Percentiles rank a stretch among this genome's conserved stretches.
These are phyloP conservation scores for Coemansia umbellata DNA, from an alignment of 192 early-diverging fungal species.

Conservation along the genomic window DNA sequence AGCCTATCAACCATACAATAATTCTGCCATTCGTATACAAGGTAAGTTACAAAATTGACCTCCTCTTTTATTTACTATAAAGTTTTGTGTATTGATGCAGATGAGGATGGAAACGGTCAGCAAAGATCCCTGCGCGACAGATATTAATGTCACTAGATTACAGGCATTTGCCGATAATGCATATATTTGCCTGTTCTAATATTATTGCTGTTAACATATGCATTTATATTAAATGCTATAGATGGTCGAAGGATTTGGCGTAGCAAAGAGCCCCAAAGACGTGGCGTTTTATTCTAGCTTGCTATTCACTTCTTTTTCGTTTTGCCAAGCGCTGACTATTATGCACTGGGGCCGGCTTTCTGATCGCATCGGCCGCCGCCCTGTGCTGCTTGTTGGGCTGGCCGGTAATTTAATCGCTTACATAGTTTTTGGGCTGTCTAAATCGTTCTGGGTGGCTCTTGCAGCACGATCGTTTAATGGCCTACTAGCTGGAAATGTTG, in stretches of 20 bases:
- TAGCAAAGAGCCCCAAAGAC: slow-evolving; percentile 67
- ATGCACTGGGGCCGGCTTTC: slow-evolving; percentile 72
- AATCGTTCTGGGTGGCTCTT: slow-evolving; percentile 58
- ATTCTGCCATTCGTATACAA: slow-evolving; percentile 87
- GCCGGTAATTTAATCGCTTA: slow-evolving; percentile 69
- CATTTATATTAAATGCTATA: slow-evolving; percentile 35
- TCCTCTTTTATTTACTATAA: too few species aligned
- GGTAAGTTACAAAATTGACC: too few species aligned
- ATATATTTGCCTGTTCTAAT: too few species aligned
- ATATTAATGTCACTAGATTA: too few species aligned
- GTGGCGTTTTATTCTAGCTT: slow-evolving; percentile 72
- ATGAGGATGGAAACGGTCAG: too few species aligned
- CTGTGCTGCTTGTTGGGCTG: slow-evolving; percentile 75
- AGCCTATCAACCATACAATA: slow-evolving; percentile 73
- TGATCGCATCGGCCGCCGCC: slow-evolving; percentile 78
- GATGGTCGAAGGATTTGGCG: slow-evolving; percentile 68
- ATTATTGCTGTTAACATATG: not conserved
- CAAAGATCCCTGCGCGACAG: too few species aligned
- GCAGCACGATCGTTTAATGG: slow-evolving; percentile 62
- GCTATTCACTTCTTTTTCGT: slow-evolving; percentile 51
- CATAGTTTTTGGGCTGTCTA: slow-evolving; percentile 69
- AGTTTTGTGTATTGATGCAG: not conserved
- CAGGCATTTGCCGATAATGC: too few species aligned
- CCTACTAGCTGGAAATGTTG: slow-evolving; percentile 68
- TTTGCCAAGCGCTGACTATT: slow-evolving; percentile 51